Base-by-base conservation (phyloP, 371 early-diverging fungal species). In the Mucor mucedo region DNA sequence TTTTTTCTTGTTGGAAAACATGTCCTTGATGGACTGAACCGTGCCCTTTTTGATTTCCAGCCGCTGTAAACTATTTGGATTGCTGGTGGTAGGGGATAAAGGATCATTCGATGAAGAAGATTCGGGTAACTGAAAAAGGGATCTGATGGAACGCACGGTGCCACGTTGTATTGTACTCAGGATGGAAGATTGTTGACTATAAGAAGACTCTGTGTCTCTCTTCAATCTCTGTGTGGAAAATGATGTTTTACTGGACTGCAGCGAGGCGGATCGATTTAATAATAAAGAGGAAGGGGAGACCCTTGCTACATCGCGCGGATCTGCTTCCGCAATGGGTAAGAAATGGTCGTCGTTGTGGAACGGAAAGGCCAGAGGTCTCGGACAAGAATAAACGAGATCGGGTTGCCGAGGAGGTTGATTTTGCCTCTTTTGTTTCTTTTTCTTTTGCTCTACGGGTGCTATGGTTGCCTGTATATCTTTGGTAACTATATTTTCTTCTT, bases 341-440 rank as follows among this genome's bases (percentile, higher is more conserved):
- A 82, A 82, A 55, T 79, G 78, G 39, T 74, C 79, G 64, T 82
- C 83, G 50, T 82, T 82, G 65, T 82, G 83, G 52, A 79, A 82
- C 39, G 83, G 83, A 60, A 82, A 82, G 16, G 80, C 77, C 4
- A 82, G 62, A 30, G 83, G 83, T 40, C 80, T 72, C 30, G 83
- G 83, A 52, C 78, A 78, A 38, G 80, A 72, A 58, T 79, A 78
- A 14, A 82, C 83, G 41, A 75, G 68, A 63, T 82, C 83, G 9
- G 76, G 75, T 29, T 76, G 74, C 6, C 76, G 70, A 55, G 68
- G 74, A n/a, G 72, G 60, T 61, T 69, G 71, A 48, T 21, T 21
- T 21, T 62, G 52, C 27, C 60, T 67, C 21, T 58, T 65, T 40
- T 65, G 49, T n/a, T 61, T 58, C 39, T 68, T 73, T 57, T 73